A percentile compares a stretch with the other conserved stretches of the same genome.
Evolutionary conservation across 768 basidiomycete genomes (phyloP).

Genomic region (Mycena galopus): DNA sequence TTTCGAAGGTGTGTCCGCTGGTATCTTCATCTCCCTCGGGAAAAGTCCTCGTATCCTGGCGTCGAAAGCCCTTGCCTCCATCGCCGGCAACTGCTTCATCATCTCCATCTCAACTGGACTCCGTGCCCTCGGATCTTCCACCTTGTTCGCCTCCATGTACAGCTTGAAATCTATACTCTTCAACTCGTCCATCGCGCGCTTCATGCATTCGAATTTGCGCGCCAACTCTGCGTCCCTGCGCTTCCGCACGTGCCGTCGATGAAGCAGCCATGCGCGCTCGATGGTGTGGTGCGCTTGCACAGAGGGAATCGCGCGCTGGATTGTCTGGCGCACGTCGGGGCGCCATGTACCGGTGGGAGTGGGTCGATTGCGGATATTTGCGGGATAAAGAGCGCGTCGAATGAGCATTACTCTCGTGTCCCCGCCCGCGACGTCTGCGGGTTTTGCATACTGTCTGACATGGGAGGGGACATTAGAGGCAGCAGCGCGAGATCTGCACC

Average conservation of each 20-base stretch:
- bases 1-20: constrained; percentile 86
- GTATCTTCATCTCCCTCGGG: constrained; percentile 88
- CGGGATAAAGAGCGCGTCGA: constrained; percentile 85
- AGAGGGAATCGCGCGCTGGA: constrained; percentile 89
- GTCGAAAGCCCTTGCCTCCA: constrained; percentile 80
- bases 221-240: constrained; percentile 75
- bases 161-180: constrained; percentile 67
- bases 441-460: constrained; percentile 57
- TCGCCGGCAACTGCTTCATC: constrained; percentile 70
- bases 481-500: constrained; percentile 39
- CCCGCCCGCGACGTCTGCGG: constrained; percentile 61
- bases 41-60: constrained; percentile 85
- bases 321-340: constrained; percentile 79
- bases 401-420: constrained; percentile 75
- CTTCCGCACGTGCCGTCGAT: constrained; percentile 81
- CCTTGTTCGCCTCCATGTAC: constrained; percentile 79
- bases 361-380: constrained; percentile 75
- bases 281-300: constrained; percentile 93
- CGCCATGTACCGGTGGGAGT: constrained; percentile 89
- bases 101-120: constrained; percentile 68
- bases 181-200: constrained; percentile 87
- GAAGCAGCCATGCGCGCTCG: constrained; percentile 89
- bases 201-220: constrained; percentile 87
- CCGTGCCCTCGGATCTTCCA: constrained; percentile 79
- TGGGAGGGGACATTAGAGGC: constrained; percentile 47